phyloP scores from a whole-genome alignment of 2,329 filamentous ascomycete species.

The Lachnellula willkommii region DNA sequence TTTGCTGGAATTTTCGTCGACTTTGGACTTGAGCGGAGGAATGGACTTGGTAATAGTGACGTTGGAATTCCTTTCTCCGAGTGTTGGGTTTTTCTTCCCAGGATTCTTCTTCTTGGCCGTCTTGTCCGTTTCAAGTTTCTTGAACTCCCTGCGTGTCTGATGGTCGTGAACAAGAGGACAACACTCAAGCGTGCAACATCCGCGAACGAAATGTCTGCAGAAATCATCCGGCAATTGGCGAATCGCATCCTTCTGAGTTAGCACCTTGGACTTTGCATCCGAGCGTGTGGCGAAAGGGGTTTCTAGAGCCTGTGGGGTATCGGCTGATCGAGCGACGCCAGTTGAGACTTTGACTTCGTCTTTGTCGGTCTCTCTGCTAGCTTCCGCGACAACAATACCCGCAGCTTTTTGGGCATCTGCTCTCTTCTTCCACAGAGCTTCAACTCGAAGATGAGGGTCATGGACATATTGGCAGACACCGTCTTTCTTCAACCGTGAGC shows the following conservation, averaged over 20 bases:
- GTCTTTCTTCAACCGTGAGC: not conserved
- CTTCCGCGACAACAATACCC: not conserved
- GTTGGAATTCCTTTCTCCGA: not conserved
- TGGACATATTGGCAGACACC: not conserved
- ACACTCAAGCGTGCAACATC: not conserved
- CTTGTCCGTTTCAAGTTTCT: not conserved
- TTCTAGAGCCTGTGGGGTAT: not conserved
- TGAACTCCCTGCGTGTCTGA: not conserved
- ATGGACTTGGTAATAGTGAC: not conserved
- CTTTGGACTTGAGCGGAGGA: not conserved
- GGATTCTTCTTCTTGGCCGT: too few relatives aligned
- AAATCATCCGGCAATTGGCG: not conserved
- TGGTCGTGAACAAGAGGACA: not conserved
- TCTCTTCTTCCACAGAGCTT: not conserved
- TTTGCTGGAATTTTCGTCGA: not conserved
- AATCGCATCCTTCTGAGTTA: not conserved
- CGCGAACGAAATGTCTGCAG: not conserved
- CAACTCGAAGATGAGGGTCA: not conserved
- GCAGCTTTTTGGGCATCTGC: not conserved
- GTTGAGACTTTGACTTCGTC: not conserved
- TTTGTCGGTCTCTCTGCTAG: not conserved
- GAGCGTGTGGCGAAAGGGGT: not conserved
- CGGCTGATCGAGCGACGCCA: not conserved
- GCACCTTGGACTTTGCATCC: not conserved
- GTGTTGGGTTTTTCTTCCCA: not conserved